phyloP scores from a whole-genome alignment of 306 rosid genomes.

The Gastrolobium villosum region DNA sequence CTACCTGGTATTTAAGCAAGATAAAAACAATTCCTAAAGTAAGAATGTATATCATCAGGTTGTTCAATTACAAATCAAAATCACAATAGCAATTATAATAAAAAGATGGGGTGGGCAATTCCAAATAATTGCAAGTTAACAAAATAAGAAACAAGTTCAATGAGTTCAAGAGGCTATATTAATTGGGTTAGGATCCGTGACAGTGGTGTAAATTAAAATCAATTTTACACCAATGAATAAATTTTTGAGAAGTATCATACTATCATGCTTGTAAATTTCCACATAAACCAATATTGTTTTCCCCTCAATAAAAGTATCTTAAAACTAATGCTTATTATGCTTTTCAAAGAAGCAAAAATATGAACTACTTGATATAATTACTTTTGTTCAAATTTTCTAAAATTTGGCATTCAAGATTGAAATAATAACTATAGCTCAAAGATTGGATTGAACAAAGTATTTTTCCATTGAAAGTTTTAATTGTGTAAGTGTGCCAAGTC shows the following conservation, averaged over 20 bases:
- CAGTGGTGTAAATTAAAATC: neutral
- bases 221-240: neutral
- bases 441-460: neutral
- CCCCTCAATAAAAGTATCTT: neutral
- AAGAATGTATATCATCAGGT: slow-evolving; percentile 16
- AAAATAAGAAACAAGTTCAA: slow-evolving; percentile 25
- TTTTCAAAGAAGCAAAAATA: slow-evolving; percentile 20
- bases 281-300: slow-evolving; percentile 21
- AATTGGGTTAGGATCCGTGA: neutral
- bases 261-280: neutral
- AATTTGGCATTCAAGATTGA: slow-evolving; percentile 13
- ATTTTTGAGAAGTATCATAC: neutral
- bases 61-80: slow-evolving; percentile 30
- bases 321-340: neutral
- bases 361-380: neutral
- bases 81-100: slow-evolving; percentile 22
- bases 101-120: neutral
- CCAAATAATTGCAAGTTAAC: slow-evolving; percentile 27
- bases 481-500: slow-evolving; percentile 1
- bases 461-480: neutral
- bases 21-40: slow-evolving; percentile 28
- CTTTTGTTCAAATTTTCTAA: neutral
- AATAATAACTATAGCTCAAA: neutral
- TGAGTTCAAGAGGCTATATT: slow-evolving; percentile 24
- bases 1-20: slow-evolving; percentile 74